Conservation (phyloP, 2,329 filamentous ascomycete genomes). For the Colletotrichum chrysophilum region DNA sequence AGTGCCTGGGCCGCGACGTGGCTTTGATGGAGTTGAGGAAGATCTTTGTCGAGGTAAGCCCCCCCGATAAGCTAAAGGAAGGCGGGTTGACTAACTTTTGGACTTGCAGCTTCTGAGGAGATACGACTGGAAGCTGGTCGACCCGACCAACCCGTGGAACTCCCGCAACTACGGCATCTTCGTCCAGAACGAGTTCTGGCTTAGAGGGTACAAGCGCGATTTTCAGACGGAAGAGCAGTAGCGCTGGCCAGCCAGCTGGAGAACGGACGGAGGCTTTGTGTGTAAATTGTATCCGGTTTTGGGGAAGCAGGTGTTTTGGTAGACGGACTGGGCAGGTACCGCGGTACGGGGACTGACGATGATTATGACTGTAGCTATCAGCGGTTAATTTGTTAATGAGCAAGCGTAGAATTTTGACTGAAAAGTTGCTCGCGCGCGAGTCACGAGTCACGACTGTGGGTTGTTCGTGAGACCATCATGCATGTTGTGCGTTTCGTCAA, state of each 20-base stretch:
- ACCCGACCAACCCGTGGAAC: slow-evolving; percentile 35
- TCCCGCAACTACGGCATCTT: slow-evolving; percentile 3
- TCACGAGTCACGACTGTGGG: background rate
- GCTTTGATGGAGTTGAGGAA: slow-evolving; percentile 42
- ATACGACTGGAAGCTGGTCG: slow-evolving; percentile 33
- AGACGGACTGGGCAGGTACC: background rate
- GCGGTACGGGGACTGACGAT: background rate
- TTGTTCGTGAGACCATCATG: background rate
- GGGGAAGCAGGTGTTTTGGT: background rate
- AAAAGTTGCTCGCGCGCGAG: background rate
- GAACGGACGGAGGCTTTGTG: background rate
- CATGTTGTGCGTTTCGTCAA: background rate
- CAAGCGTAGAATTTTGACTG: background rate
- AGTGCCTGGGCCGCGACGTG: slow-evolving; percentile 42
- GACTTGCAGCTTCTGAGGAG: slow-evolving; percentile 29
- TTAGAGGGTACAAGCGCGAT: background rate
- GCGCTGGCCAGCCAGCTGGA: background rate
- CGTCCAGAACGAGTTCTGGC: background rate
- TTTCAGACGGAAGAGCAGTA: background rate
- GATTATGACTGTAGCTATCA: background rate
- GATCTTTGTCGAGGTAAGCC: slow-evolving; percentile 31
- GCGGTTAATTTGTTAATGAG: background rate
- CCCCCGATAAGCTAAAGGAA: no score
- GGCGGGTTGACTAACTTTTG: background rate
- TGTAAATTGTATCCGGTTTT: background rate